Conservation (phyloP, 441 rosid species). For the Viola pubescens region DNA sequence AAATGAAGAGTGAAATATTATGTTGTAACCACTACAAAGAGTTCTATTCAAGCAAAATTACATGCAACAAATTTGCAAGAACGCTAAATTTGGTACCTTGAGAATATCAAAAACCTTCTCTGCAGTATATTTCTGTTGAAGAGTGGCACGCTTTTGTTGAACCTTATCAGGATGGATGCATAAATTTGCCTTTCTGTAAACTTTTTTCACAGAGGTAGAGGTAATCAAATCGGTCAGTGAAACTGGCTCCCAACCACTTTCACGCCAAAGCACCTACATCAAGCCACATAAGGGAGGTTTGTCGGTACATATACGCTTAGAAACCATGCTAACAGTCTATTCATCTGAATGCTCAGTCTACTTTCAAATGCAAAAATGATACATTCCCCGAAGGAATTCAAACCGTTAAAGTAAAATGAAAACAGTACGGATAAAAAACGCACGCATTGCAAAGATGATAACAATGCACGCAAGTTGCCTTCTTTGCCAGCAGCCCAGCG, state of each 20-base stretch:
- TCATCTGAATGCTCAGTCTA: too few relatives aligned
- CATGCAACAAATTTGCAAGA: not conserved
- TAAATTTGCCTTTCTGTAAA: conserved; percentile 72
- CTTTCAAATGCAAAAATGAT: not conserved
- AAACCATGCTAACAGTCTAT: not conserved
- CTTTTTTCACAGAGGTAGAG: conserved; percentile 70
- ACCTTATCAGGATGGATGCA: conserved; percentile 94
- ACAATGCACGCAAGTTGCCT: conserved; percentile 83
- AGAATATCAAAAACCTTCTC: conserved; percentile 95
- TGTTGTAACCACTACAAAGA: too few relatives aligned
- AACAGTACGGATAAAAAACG: conserved; percentile 9
- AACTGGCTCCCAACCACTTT: conserved; percentile 77
- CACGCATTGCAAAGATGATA: conserved; percentile 80
- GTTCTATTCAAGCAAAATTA: not conserved
- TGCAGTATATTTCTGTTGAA: conserved; percentile 78
- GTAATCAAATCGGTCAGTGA: conserved; percentile 82
- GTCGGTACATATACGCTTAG: not conserved
- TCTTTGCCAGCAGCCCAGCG: conserved; percentile 89
- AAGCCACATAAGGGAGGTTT: not conserved
- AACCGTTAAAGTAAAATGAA: not conserved
- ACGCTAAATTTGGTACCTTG: conserved; percentile 41
- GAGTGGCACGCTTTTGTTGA: conserved; percentile 92
- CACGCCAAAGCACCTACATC: conserved; percentile 82
- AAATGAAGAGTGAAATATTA: too few relatives aligned
- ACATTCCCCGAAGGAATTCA: not conserved